A percentile compares a stretch with the other conserved stretches of the same genome.
Evolutionary conservation across 208 protist species (phyloP).

Genomic region (Crithidia sp.): DNA sequence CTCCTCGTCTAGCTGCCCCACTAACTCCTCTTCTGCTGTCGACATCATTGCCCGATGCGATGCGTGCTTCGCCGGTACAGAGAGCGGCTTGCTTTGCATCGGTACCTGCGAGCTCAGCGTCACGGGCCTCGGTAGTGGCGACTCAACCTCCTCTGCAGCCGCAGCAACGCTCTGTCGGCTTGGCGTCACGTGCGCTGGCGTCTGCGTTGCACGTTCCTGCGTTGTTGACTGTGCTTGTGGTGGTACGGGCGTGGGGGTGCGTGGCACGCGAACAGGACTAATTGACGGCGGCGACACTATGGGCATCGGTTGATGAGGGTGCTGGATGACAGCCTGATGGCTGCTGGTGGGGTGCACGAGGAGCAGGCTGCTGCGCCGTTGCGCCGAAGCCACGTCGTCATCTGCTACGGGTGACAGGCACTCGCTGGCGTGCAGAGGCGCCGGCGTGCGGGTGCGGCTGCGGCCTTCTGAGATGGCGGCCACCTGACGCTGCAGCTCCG

Average conservation of each 20-base stretch:
- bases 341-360: constrained; percentile 25
- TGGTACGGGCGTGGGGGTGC: constrained; percentile 26
- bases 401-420: neutral
- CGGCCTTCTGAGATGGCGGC: constrained; percentile 48
- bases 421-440: constrained; percentile 16
- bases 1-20: neutral
- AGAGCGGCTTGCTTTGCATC: neutral
- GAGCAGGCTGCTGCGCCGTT: constrained; percentile 37
- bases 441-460: constrained; percentile 24
- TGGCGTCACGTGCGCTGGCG: neutral
- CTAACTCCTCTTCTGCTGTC: neutral
- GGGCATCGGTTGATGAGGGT: constrained; percentile 39
- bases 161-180: neutral
- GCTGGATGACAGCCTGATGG: constrained; percentile 35
- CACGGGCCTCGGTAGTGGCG: constrained; percentile 68
- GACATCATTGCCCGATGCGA: neutral
- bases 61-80: neutral
- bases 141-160: constrained; percentile 9
- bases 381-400: neutral
- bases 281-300: constrained; percentile 14
- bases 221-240: neutral
- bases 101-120: constrained; percentile 64
- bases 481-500: constrained; percentile 47
- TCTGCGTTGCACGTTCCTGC: neutral
- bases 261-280: constrained; percentile 31